Conservation (phyloP, 202 grass and related monocot genomes). For the Cymbopogon flexuosus region DNA sequence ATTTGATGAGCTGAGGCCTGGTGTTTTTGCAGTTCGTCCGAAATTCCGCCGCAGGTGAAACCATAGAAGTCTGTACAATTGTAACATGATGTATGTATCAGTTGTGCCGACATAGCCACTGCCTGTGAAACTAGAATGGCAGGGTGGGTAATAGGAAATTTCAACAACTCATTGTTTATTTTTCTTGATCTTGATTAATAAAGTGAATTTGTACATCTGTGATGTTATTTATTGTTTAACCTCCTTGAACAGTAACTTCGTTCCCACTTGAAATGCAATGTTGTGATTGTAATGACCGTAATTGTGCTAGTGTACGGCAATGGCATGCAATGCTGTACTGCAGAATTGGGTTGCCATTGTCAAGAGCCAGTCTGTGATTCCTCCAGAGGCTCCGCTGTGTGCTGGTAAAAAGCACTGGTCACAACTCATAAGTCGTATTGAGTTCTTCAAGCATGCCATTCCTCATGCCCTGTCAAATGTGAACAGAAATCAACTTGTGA, state of each 20-base stretch:
- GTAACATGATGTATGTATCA: neutral
- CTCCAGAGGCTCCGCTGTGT: too few relatives aligned
- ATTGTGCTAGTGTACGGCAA: neutral
- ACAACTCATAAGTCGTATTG: too few relatives aligned
- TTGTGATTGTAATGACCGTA: neutral
- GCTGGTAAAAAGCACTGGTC: too few relatives aligned
- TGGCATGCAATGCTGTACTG: neutral
- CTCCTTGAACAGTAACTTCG: neutral
- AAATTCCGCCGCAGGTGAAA: slow-evolving; percentile 57
- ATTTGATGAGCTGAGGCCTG: slow-evolving; percentile 62
- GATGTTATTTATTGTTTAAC: slow-evolving; percentile 1
- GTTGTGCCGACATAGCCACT: neutral
- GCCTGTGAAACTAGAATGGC: neutral
- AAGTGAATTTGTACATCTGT: neutral
- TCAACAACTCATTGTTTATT: neutral
- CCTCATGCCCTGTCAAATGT: neutral
- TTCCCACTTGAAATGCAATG: neutral
- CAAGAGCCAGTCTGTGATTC: neutral
- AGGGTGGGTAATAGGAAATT: neutral
- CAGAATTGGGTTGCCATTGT: neutral
- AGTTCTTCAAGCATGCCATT: neutral
- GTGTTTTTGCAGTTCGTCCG: slow-evolving; percentile 57
- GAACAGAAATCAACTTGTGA: neutral
- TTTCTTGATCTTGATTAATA: neutral
- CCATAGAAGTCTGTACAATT: neutral